Conservation (phyloP, 2,329 filamentous ascomycete genomes). For the Penicillium nordicum region DNA sequence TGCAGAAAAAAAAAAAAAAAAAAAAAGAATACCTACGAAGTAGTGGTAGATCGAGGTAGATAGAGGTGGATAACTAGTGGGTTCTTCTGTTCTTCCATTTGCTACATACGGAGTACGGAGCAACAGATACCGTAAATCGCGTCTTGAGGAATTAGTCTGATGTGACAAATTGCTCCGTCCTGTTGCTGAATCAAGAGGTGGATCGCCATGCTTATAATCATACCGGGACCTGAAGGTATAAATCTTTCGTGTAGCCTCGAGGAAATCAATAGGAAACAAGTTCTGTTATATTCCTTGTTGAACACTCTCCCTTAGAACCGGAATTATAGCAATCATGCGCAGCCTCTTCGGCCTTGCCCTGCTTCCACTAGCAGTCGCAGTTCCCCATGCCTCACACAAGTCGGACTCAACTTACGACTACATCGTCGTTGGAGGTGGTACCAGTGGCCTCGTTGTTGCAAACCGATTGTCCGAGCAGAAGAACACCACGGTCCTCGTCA, state of each 20-base stretch:
- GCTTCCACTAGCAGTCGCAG: slow-evolving; percentile 15
- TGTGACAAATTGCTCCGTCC: not conserved
- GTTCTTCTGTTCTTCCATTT: too few species aligned
- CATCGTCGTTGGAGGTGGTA: slow-evolving; percentile 36
- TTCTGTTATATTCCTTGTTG: not conserved
- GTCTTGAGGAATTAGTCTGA: not conserved
- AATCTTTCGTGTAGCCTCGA: not conserved
- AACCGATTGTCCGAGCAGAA: slow-evolving; percentile 34
- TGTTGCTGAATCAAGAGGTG: not conserved
- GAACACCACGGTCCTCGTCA: slow-evolving; percentile 25
- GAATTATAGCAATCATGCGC: slow-evolving; percentile 11
- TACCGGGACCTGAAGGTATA: not conserved
- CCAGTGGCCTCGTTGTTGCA: slow-evolving; percentile 33
- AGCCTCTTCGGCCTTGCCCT: slow-evolving; percentile 13
- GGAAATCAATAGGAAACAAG: not conserved
- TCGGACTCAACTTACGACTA: slow-evolving; percentile 26
- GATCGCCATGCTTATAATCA: not conserved
- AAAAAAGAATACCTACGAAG: not conserved
- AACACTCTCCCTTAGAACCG: not conserved
- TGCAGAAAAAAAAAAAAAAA: too few species aligned
- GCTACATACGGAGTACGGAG: not conserved
- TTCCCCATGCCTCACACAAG: slow-evolving; percentile 5
- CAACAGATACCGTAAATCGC: not conserved
- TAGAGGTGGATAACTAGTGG: not conserved
- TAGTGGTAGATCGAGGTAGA: not conserved